phyloP scores from a whole-genome alignment of 2,329 filamentous ascomycete genomes.

The Pseudogymnoascus sp. region DNA sequence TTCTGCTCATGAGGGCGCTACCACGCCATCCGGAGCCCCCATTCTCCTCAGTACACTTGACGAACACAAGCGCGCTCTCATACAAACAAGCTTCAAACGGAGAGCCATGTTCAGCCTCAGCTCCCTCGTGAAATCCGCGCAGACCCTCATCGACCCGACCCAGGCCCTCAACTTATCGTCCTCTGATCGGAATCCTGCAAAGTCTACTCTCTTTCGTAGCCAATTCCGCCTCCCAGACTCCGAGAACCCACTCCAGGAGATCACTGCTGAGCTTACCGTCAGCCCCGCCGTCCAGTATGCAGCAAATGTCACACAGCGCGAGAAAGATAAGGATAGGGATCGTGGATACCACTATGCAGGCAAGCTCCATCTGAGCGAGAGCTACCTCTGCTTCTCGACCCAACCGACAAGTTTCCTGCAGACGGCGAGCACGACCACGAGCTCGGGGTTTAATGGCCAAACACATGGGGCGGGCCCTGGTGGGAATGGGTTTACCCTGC shows the following conservation, averaged over 20 bases:
- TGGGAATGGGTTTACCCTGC: slow-evolving; percentile 92
- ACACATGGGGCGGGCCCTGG: slow-evolving; percentile 88
- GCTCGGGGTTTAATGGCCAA: slow-evolving; percentile 81
- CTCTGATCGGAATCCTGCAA: slow-evolving; percentile 76
- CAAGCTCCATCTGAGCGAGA: slow-evolving; percentile 87
- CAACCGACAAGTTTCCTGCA: slow-evolving; percentile 80
- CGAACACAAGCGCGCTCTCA: not conserved
- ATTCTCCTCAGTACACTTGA: not conserved
- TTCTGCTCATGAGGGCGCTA: not conserved
- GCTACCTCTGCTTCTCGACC: slow-evolving; percentile 94
- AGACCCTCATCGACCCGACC: slow-evolving; percentile 87
- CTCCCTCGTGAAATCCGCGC: slow-evolving; percentile 89
- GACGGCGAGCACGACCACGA: slow-evolving; percentile 70
- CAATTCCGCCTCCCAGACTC: slow-evolving; percentile 93
- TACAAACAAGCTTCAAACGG: slow-evolving; percentile 17
- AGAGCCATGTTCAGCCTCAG: slow-evolving; percentile 56
- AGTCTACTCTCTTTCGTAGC: slow-evolving; percentile 85
- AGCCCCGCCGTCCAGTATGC: slow-evolving; percentile 45
- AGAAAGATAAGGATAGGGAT: slow-evolving; percentile 57
- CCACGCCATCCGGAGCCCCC: not conserved
- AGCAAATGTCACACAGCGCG: slow-evolving; percentile 59
- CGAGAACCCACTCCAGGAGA: slow-evolving; percentile 91
- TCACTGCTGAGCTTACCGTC: slow-evolving; percentile 90
- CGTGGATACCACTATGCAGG: slow-evolving; percentile 84
- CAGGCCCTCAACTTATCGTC: slow-evolving; percentile 66